phyloP scores from a whole-genome alignment of 306 rosid species.

The Hylodesmum podocarpum region DNA sequence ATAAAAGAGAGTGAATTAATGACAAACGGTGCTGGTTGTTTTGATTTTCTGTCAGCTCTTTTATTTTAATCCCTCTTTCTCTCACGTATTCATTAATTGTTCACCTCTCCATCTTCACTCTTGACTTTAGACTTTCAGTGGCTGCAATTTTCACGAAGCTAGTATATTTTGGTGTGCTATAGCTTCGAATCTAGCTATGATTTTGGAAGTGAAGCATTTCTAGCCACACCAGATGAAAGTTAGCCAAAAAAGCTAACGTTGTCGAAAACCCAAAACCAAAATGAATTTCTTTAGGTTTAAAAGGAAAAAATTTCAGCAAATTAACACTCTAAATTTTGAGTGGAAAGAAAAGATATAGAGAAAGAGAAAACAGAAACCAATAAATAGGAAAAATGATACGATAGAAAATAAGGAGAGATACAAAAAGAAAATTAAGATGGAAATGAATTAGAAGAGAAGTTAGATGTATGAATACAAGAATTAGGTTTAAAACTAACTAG shows the following conservation, averaged over 20 bases:
- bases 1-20: conserved; percentile 20
- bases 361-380: too few species aligned
- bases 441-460: too few species aligned
- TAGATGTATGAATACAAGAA: too few species aligned
- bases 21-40: conserved; percentile 34
- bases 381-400: too few species aligned
- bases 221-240: not conserved
- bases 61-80: not conserved
- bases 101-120: not conserved
- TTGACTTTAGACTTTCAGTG: not conserved
- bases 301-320: too few species aligned
- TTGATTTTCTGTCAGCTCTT: conserved; percentile 25
- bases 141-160: conserved; percentile 7
- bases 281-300: not conserved
- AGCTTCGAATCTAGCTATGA: conserved; percentile 8
- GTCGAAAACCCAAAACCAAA: not conserved
- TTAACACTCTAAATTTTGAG: too few species aligned
- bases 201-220: not conserved
- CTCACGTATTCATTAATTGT: conserved; percentile 8
- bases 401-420: too few species aligned
- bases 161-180: conserved; percentile 4
- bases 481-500: conserved; percentile 11
- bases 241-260: not conserved
- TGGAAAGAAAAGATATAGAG: too few species aligned
- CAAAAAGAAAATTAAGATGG: too few species aligned